phyloP scores from a whole-genome alignment of 2,329 filamentous ascomycete species.

The Teratosphaeria gauchensis region DNA sequence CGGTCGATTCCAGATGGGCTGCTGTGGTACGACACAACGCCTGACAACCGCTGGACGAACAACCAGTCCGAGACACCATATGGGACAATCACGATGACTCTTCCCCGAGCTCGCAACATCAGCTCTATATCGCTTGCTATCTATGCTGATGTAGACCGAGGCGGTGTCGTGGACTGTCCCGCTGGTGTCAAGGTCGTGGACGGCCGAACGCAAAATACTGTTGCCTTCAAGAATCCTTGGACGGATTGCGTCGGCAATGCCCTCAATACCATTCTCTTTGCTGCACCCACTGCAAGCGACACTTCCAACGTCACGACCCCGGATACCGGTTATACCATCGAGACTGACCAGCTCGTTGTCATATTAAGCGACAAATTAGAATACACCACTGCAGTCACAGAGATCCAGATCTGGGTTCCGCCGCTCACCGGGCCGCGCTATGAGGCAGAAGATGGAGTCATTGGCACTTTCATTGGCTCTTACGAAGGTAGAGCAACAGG shows the following conservation, averaged over 20 bases:
- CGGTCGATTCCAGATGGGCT: slow-evolving; percentile 19
- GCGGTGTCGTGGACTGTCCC: slow-evolving; percentile 23
- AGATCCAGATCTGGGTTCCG: slow-evolving; percentile 20
- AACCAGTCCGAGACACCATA: slow-evolving; percentile 12
- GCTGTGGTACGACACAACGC: slow-evolving; percentile 31
- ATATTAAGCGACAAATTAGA: slow-evolving; percentile 8
- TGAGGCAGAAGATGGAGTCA: slow-evolving; percentile 14
- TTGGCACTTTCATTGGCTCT: slow-evolving; percentile 13
- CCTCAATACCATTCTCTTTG: slow-evolving; percentile 12
- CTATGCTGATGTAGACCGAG: slow-evolving; percentile 27
- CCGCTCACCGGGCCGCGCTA: slow-evolving; percentile 14
- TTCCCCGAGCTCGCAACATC: slow-evolving; percentile 11
- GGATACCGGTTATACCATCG: slow-evolving; percentile 2
- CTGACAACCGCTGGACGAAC: slow-evolving; percentile 26
- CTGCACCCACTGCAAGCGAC: slow-evolving; percentile 6
- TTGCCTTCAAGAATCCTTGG: slow-evolving; percentile 8
- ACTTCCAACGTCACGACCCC: slow-evolving; percentile 4
- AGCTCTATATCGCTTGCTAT: slow-evolving; percentile 16
- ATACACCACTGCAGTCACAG: slow-evolving; percentile 12
- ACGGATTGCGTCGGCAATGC: slow-evolving; percentile 9
- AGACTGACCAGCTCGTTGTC: slow-evolving; percentile 10
- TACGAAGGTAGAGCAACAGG: slow-evolving; percentile 12
- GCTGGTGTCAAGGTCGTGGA: slow-evolving; percentile 11
- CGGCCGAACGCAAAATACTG: slow-evolving; percentile 1
- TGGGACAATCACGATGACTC: slow-evolving; percentile 10